Evolutionary conservation across 805 yeast genomes (phyloP), one percentile per base, ranked within the genome.

Genomic region (Pichia rugopelliculosa): DNA sequence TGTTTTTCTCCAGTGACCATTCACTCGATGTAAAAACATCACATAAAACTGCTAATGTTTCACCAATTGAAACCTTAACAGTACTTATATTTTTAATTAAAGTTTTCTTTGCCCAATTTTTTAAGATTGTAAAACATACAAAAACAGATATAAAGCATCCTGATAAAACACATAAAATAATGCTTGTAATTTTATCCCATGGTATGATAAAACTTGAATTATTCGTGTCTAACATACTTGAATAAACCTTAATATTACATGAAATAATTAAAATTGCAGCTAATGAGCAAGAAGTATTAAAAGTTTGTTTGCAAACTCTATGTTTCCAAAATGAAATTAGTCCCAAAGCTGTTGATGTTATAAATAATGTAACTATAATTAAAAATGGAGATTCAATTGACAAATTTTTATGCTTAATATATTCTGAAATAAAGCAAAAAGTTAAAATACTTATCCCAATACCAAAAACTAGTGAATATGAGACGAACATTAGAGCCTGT

Each of bases 241-340:
- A 50, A n/a, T 41, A 50, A 56, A 87, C 95, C 58, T 83, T 82
- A 15, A 85, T 77, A 48, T 87, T 73, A 49, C 86, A 80, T 0
- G 88, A 75, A 3, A 86, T 80, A 22, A 86, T 66, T 4, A 84
- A 75, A 44, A 86, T 84, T 8, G 86, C 79, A 1, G 90, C 86
- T 42, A 86, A 66, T 0, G 89, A 80, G 56, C 93, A 84, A 0
- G 95, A 91, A 12, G 91, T 85, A 56, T 84, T 84, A 64, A 86
- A 87, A 0, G 85, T 82, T 18, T 76, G 82, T 57, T 76, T 78
- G 55, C 76, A 74, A 45, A 86, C 77, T 50, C 75, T 71, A 56
- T 82, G 87, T 53, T 87, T 87, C 69, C 78, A 71, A 56, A 73
- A 82, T 1, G 93, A 84, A 25, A 87, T 74, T 15, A 75, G 52